Percentiles rank a stretch among this genome's conserved stretches.
Evolutionary conservation across 2,329 filamentous ascomycete genomes (phyloP).

Genomic region (Alternaria sp.): DNA sequence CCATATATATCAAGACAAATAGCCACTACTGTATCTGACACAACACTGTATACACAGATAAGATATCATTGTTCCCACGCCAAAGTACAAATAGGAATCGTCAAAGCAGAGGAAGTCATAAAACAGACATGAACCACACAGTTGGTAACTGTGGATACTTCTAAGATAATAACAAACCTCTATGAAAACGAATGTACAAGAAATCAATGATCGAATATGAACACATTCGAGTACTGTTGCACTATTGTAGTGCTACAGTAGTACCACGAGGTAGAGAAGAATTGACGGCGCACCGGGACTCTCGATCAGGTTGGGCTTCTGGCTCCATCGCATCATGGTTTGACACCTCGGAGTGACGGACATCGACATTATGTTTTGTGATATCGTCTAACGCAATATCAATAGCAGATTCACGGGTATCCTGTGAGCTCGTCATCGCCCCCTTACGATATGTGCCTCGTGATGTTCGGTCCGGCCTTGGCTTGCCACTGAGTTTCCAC

Average conservation of each 20-base stretch:
- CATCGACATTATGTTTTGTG: slow-evolving; percentile 12
- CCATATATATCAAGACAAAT: not conserved
- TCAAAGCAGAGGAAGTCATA: not conserved
- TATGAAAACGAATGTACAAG: not conserved
- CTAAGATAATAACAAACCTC: not conserved
- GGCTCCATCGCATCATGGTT: not conserved
- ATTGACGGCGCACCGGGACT: slow-evolving; percentile 7
- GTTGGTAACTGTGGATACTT: not conserved
- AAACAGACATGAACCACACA: not conserved
- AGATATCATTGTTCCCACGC: too few species aligned
- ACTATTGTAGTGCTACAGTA: slow-evolving; percentile 8
- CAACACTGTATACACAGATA: too few species aligned
- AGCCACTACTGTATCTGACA: not conserved
- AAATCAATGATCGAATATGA: not conserved
- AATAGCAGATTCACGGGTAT: slow-evolving; percentile 11
- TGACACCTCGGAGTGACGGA: slow-evolving; percentile 6
- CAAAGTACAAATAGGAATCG: too few species aligned
- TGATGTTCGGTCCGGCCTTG: slow-evolving; percentile 2
- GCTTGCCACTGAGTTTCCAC: slow-evolving; percentile 17
- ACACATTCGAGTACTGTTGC: not conserved
- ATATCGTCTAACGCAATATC: slow-evolving; percentile 20
- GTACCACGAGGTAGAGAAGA: slow-evolving; percentile 8
- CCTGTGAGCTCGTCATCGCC: slow-evolving; percentile 15
- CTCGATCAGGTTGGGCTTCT: not conserved
- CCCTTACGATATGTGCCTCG: slow-evolving; percentile 11